Base-by-base conservation (phyloP, 73 alveolate species). In the Blepharisma japonicum region DNA sequence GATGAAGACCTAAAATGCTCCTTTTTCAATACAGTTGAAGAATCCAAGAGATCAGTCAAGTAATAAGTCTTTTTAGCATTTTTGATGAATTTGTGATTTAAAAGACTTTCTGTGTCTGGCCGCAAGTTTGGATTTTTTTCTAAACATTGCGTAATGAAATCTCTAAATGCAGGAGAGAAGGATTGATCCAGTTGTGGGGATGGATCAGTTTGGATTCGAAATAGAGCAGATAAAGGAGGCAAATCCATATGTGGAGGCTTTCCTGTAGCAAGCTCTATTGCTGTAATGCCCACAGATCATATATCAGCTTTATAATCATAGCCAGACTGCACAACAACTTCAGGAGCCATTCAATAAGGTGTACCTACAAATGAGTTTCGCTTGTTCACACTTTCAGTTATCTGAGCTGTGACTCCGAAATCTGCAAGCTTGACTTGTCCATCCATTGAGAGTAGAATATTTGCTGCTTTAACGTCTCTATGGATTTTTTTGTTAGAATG, bases 101-200 rank as follows among this genome's bases (percentile, higher is more conserved):
- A 20, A 14, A 53, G 23, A n/a, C 32, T 53, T 20, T 53, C 23
- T n/a, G 23, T 20, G 6, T 55, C 56, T 14, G 88, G 83, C 47
- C 99, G 83, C 61, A 86, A 72, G 46, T 85, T 50, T 11, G 99
- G 99, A 67, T 96, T 98, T 79, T 95, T 96, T 42, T 90, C 79
- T 71, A 95, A 93, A 86, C 99, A 95, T 80, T 89, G 81, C 23
- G 80, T 80, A 6, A 93, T 85, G 81, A 96, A 96, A 81, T 95
- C 98, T 84, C 82, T 93, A 23, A 93, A 80, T 77, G 87, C 94
- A 9, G 85, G 92, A 14, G 97, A 79, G 32, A 94, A 84, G 6
- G 90, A 93, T 48, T 87, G 93, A 4, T 99, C 99, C 0, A 95
- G 71, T 9, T 98, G 98, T 7, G 98, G 98, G 81, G 90, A 89